These are phyloP conservation scores for Leishmania martiniquensis DNA, from an alignment of 208 protist species.

Conservation along the genomic window DNA sequence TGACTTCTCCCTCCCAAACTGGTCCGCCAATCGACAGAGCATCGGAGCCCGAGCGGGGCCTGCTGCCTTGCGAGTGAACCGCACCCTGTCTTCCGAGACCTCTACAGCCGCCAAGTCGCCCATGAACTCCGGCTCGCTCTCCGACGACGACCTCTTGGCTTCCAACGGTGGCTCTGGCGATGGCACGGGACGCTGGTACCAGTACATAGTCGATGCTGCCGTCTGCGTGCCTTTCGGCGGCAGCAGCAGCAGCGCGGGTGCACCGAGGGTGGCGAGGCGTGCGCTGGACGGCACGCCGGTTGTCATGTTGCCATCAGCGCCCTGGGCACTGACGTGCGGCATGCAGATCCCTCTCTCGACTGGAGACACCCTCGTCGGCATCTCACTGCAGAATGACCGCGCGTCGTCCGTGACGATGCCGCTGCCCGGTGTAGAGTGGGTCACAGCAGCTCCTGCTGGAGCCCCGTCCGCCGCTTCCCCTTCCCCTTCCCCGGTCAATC, in stretches of 20 bases:
- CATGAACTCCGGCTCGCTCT: constrained; percentile 29
- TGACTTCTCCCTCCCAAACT: constrained; percentile 24
- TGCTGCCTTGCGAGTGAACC: constrained; percentile 23
- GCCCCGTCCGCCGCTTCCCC: neutral
- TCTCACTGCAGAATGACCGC: constrained; percentile 55
- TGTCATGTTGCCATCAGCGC: constrained; percentile 16
- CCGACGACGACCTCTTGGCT: constrained; percentile 24
- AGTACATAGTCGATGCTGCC: constrained; percentile 31
- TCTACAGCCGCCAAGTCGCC: constrained; percentile 8
- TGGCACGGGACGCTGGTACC: constrained; percentile 4
- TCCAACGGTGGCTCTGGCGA: neutral
- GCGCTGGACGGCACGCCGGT: constrained; percentile 15
- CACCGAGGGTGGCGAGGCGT: constrained; percentile 5
- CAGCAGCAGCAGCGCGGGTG: neutral
- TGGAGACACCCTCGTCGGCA: constrained; percentile 54
- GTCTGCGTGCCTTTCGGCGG: constrained; percentile 22
- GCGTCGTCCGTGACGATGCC: constrained; percentile 22
- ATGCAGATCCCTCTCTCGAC: constrained; percentile 47
- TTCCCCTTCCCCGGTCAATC: neutral
- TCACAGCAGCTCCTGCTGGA: neutral
- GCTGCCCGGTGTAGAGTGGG: constrained; percentile 32
- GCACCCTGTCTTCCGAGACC: constrained; percentile 6
- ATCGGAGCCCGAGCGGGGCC: constrained; percentile 26
- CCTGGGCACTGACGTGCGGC: constrained; percentile 44
- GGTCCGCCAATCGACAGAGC: constrained; percentile 27